Evolutionary conservation across 2,329 filamentous ascomycete genomes (phyloP), one percentile per base, ranked within the genome.

Genomic region (Fusarium sublunatum): DNA sequence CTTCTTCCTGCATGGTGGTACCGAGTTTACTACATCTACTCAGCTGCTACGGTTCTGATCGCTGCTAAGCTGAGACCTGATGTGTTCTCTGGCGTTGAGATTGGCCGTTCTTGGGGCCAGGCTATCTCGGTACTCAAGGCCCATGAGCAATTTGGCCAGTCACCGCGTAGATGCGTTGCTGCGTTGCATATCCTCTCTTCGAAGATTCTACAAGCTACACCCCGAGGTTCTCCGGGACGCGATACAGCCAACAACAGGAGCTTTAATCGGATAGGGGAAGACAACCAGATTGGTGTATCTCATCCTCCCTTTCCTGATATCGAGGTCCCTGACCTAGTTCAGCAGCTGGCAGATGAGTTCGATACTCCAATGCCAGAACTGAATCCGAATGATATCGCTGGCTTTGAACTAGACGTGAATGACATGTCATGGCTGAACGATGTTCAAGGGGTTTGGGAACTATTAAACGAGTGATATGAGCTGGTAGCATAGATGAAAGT

Each of bases 1-100:
- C 61, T 77, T 0, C 61, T 78, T 0, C 77, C 76, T 2, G 75
- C 76, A 0, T 78, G 76, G 76, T 78, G 76, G 76, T 77, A 78
- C 39, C 65, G 76, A 1, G 68, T 78, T 0, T 77, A 75, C 52
- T 78, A 77, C 13, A 61, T 78, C 13, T 77, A 76, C 65, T 73
- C 75, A 0, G 75, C 76, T 0, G 74, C 76, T 1, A 76, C 73
- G 0, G 67, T 77, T 1, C 68, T 78, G 2, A 74, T 78, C 3
- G 75, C 74, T 0, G 76, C 76, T 1, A 74, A 72, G 19, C 63
- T 78, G 0, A 70, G 75, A 3, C 74, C 76, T 0, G 73, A 76
- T 3, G 57, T 71, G 3, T 76, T 77, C 29, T 60, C 70, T 0
- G 56, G 64, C 0, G 47, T 36, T 0, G 74, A 73, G 0, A 64